These are phyloP conservation scores for Fraxinus xanthoxyloides DNA, from an alignment of 305 asterid species.

Conservation along the genomic window DNA sequence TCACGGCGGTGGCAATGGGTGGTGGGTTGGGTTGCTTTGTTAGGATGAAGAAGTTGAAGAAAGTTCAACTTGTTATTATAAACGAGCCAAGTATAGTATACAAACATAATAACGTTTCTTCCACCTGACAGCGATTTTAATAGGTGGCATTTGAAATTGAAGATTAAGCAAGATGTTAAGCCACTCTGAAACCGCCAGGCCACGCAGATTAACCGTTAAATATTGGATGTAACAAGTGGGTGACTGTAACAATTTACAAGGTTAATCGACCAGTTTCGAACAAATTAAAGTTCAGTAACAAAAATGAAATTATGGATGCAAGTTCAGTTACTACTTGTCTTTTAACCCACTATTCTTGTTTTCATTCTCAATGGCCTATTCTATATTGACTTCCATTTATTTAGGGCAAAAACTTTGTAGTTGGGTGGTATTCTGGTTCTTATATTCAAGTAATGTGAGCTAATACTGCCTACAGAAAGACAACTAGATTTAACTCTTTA, in stretches of 20 bases:
- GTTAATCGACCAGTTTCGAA: background rate
- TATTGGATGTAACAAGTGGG: background rate
- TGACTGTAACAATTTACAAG: background rate
- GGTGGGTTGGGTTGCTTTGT: background rate
- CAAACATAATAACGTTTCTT: background rate
- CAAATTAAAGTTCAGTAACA: background rate
- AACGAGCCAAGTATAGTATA: background rate
- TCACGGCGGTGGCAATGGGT: background rate
- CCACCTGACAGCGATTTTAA: background rate
- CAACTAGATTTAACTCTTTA: background rate
- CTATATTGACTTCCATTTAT: background rate
- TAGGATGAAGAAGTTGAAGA: background rate
- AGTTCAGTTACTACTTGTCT: background rate
- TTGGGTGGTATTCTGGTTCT: background rate
- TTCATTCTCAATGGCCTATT: background rate
- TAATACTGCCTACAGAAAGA: background rate
- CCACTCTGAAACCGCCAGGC: background rate
- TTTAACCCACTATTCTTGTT: background rate
- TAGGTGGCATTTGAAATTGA: background rate
- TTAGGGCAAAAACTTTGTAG: background rate
- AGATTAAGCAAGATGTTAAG: background rate
- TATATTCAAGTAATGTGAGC: background rate
- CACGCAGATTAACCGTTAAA: background rate
- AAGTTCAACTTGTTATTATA: background rate
- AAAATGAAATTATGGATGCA: background rate